Conservation (phyloP, 495 filamentous ascomycete genomes). For the Astrothelium subdiscretum region DNA sequence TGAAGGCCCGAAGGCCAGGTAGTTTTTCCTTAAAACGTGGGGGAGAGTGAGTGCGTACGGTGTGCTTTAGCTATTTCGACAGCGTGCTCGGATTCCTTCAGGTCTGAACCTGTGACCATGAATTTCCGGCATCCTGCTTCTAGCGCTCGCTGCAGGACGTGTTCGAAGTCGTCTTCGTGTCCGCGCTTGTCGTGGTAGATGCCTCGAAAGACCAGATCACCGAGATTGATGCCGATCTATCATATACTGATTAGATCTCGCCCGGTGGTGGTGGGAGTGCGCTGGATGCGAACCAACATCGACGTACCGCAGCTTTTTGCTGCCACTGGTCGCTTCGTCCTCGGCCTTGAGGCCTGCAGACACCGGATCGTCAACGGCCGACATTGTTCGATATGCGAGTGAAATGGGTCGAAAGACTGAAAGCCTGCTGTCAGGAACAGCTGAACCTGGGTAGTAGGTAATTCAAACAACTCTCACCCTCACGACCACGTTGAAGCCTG, state of each 20-base stretch:
- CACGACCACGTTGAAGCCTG: neutral
- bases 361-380: constrained; percentile 2
- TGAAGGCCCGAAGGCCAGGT: no score
- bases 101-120: constrained; percentile 86
- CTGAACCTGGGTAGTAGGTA: neutral
- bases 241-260: neutral
- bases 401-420: neutral
- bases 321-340: constrained; percentile 1
- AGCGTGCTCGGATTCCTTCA: constrained; percentile 64
- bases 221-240: constrained; percentile 85
- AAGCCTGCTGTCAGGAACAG: neutral
- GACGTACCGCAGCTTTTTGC: constrained; percentile 39
- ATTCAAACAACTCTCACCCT: neutral
- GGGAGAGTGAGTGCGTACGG: constrained; percentile 38
- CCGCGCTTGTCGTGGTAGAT: constrained; percentile 69
- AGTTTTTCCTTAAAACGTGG: no score
- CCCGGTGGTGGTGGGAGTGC: constrained; percentile 12
- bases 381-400: neutral
- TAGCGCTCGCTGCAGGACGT: constrained; percentile 62
- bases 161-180: constrained; percentile 67
- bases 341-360: constrained; percentile 6
- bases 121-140: constrained; percentile 74
- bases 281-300: constrained; percentile 38
- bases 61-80: constrained; percentile 60
- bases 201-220: constrained; percentile 76